Conservation (phyloP, 139 green algal species). For the Picochlorum sp. region DNA sequence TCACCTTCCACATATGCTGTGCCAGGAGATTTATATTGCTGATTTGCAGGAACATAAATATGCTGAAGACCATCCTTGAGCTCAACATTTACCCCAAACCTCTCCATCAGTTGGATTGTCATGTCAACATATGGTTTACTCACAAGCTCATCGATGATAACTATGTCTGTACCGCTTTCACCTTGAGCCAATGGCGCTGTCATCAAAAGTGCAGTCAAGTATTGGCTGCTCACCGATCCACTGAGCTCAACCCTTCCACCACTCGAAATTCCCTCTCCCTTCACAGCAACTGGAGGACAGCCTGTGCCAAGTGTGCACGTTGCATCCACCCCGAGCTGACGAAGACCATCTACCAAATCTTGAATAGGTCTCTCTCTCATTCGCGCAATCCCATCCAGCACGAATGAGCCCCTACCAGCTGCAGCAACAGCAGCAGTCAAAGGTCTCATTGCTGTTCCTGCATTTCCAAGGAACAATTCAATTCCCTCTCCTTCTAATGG, state of each 20-base stretch:
- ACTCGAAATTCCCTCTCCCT: conserved; percentile 69
- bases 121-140: conserved; percentile 97
- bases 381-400: conserved; percentile 79
- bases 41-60: conserved; percentile 51
- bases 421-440: conserved; percentile 94
- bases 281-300: conserved; percentile 87
- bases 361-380: conserved; percentile 94
- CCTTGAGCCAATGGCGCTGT: conserved; percentile 78
- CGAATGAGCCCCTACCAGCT: conserved; percentile 75
- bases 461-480: conserved; percentile 95
- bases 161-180: conserved; percentile 49
- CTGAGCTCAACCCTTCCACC: conserved; percentile 52
- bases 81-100: conserved; percentile 76
- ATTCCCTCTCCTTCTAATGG: conserved; percentile 29
- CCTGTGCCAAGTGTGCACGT: conserved; percentile 87
- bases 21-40: conserved; percentile 85
- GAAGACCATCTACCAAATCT: conserved; percentile 81
- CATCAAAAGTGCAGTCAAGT: conserved; percentile 97
- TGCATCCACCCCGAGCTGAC: conserved; percentile 90
- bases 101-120: conserved; percentile 96
- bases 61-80: conserved; percentile 68
- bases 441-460: conserved; percentile 95
- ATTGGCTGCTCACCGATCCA: conserved; percentile 80
- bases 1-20: conserved; percentile 94
- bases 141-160: conserved; percentile 90